phyloP scores from a whole-genome alignment of 306 rosid species.

The Inga oerstediana region DNA sequence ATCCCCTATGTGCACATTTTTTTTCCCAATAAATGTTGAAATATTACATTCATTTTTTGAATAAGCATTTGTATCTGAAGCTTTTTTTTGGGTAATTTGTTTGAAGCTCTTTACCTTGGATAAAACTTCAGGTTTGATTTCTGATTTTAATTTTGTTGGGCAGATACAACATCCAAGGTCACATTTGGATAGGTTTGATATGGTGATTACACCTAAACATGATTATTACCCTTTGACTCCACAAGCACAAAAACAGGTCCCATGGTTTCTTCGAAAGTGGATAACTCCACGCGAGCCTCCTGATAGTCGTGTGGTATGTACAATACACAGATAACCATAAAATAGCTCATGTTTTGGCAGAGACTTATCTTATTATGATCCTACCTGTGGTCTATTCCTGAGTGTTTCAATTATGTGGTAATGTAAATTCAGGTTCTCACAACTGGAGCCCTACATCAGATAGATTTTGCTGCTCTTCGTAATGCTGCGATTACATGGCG shows the following conservation, averaged over 20 bases:
- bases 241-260: conserved; percentile 75
- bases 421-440: conserved; percentile 73
- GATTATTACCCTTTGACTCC: conserved; percentile 92
- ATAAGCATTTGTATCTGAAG: conserved; percentile 12
- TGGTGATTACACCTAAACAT: conserved; percentile 88
- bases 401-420: conserved; percentile 20
- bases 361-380: conserved; percentile 20
- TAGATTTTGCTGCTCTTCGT: conserved; percentile 82
- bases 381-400: conserved; percentile 18
- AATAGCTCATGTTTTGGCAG: conserved; percentile 22
- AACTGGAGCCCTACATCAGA: conserved; percentile 83
- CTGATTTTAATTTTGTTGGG: conserved; percentile 23
- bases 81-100: conserved; percentile 12
- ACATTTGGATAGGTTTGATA: conserved; percentile 78
- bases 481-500: conserved; percentile 83
- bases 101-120: not conserved
- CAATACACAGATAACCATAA: conserved; percentile 17
- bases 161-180: conserved; percentile 76
- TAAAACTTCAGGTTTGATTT: conserved; percentile 24
- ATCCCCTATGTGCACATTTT: not conserved
- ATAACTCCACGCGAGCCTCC: conserved; percentile 91
- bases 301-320: conserved; percentile 81
- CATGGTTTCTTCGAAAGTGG: conserved; percentile 77
- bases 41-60: conserved; percentile 1
- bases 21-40: conserved; percentile 11